A percentile compares a stretch with the other conserved stretches of the same genome.
Conservation (phyloP, 257 asterid genomes). For the Solanum arcanum region DNA sequence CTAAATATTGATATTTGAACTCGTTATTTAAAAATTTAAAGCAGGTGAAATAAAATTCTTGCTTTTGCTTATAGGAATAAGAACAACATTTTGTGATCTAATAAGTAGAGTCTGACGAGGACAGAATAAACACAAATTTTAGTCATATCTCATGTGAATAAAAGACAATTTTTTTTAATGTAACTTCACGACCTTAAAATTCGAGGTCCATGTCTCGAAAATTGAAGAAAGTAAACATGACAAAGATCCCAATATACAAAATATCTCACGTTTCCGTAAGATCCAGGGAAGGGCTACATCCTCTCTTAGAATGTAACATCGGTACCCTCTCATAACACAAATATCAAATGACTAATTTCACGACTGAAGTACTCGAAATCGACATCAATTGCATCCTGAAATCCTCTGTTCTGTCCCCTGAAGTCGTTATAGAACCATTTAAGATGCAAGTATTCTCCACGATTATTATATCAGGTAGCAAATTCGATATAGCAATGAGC, state of each 20-base stretch:
- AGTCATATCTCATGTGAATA: no score
- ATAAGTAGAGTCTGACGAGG: accelerated
- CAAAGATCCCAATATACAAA: accelerated
- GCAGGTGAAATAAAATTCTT: no score
- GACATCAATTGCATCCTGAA: constrained; percentile 18
- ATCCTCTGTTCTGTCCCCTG: constrained; percentile 2
- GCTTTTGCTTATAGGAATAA: no score
- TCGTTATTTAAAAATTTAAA: no score
- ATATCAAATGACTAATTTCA: neutral
- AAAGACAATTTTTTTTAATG: neutral
- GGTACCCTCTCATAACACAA: neutral
- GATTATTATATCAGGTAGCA: neutral
- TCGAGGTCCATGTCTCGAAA: neutral
- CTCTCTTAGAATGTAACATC: neutral
- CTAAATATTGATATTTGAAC: accelerated
- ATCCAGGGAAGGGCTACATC: no score
- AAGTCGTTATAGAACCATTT: neutral
- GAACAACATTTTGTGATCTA: accelerated
- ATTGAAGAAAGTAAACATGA: neutral
- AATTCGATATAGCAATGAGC: constrained; percentile 13
- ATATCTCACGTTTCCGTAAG: neutral
- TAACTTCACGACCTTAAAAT: neutral
- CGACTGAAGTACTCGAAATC: neutral
- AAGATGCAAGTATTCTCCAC: neutral
- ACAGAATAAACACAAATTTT: no score